Evolutionary conservation across 495 filamentous ascomycete species (phyloP), one percentile per base, ranked within the genome.

Genomic region (Podospora comata): DNA sequence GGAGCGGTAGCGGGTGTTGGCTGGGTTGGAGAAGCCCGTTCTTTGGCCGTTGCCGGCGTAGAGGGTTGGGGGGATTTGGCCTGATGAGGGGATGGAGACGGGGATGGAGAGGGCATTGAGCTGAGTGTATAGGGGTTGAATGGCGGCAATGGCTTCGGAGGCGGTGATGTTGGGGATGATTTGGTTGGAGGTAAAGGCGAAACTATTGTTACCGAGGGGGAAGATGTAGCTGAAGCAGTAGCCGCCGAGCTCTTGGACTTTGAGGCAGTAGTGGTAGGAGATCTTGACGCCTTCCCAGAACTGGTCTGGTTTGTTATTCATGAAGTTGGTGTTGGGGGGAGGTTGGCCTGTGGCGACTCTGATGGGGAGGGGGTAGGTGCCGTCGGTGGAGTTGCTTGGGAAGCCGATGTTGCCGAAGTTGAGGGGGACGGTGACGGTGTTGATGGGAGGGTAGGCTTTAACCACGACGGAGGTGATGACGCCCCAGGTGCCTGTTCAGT

Each of bases 391-490:
- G 60, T 23, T 32, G 57, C 62, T 65, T 15, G 69, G 66, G 39
- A 68, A 62, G 6, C 32, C 32, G 18, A 65, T 64, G 64, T 55
- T 28, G 26, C 7, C 58, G 59, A 68, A 67, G 61, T 55, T 66
- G 20, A 68, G 48, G n/a, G 4, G 5, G 15, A 34, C 68, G 3
- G 62, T 61, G 9, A 74, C 71, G 58, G 83, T 9, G 27, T 32
- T 71, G 57, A 77, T 65, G 26, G 76, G 72, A 2, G 79, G 78
- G 63, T 74, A 74, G 6, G 81, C 82, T 64, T 81, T 83, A 23
- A 82, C 66, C 19, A 82, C 75, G 48, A 81, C 76, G 81, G 68
- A 88, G 26, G 82, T 83, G 26, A 87, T 80, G 28, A 87, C 74
- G 26, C 85, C 86, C 63, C 75, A 89, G 26, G 83, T 85, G 73